Base-by-base conservation (phyloP, 2,329 filamentous ascomycete species). In the Fusarium veterinarium region DNA sequence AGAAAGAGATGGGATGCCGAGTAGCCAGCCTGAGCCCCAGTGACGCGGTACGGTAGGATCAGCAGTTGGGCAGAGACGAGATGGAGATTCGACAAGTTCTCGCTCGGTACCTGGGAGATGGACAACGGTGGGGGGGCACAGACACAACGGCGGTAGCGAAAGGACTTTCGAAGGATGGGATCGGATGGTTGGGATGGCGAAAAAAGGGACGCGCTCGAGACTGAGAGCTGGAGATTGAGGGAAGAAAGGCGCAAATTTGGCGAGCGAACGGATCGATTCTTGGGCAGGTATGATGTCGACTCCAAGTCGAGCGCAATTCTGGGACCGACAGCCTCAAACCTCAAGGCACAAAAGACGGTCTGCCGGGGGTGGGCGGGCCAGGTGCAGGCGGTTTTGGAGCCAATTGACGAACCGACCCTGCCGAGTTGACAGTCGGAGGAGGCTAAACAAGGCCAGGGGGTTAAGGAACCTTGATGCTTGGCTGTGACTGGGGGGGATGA, bases 21-120 rank as follows among this genome's bases (percentile, higher is more conserved):
- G 70, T 69, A 65, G 67, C 48, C 56, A 71, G 64, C 69, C 71
- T 59, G 72, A 72, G 69, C 72, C 73, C 75, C 74, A 45, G 72
- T 66, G 75, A 74, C 70, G 70, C 75, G 75, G 74, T 66, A 66
- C 75, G 75, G 72, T 66, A 67, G 72, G 76, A 78, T 78, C 76
- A 78, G 75, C 76, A 77, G 75, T 77, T 78, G 76, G 76, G 76
- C 76, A 78, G 76, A 76, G 73, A 75, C 66, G 71, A 74, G 62
- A 76, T 70, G 73, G 73, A 76, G 62, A 68, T 72, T 76, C 68
- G 64, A 74, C 71, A 74, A 75, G 74, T 73, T 77, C 70, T 73
- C 67, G 60, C 65, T 72, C 67, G 60, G 71, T 74, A 69, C 71
- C 69, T 75, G 67, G 64, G 71, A 73, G 70, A 68, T 64, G 61